phyloP scores from a whole-genome alignment of 108 stramenopile species.

The Skeletonema potamos region DNA sequence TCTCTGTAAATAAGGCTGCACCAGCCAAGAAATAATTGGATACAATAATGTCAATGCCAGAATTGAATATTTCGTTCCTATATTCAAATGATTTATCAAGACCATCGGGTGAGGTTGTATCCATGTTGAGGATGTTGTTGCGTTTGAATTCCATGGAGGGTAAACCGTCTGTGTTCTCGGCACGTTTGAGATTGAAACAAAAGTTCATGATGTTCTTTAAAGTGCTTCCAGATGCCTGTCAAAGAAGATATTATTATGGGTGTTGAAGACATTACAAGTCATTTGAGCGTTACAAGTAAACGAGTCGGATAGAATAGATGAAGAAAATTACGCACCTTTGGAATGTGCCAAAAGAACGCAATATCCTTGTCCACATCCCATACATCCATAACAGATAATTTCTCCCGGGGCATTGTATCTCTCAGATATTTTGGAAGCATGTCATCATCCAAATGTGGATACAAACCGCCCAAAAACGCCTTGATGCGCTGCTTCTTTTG shows the following conservation, averaged over 20 bases:
- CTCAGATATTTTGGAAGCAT: conserved; percentile 16
- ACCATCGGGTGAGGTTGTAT: conserved; percentile 12
- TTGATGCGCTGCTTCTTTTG: conserved; percentile 4
- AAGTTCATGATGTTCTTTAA: conserved; percentile 24
- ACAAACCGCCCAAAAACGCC: conserved; percentile 22
- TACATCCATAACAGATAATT: neutral
- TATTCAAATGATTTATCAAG: conserved; percentile 11
- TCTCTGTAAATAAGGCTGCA: conserved; percentile 19
- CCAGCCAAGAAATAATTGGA: conserved; percentile 37
- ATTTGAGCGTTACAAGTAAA: neutral
- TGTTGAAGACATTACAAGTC: neutral
- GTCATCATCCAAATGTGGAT: conserved; percentile 19
- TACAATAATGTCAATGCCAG: conserved; percentile 22
- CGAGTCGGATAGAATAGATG: neutral
- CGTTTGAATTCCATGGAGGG: conserved; percentile 17
- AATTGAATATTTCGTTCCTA: conserved; percentile 10
- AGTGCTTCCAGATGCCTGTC: conserved; percentile 26
- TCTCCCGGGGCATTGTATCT: conserved; percentile 7
- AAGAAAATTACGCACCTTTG: conserved; percentile 8
- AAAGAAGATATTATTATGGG: neutral
- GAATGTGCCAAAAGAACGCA: conserved; percentile 29
- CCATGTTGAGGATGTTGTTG: conserved; percentile 16
- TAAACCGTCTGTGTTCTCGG: conserved; percentile 15
- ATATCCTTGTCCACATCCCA: conserved; percentile 6
- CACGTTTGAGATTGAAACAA: conserved; percentile 17